phyloP scores from a whole-genome alignment of 768 basidiomycete species.

The Pluteus cervinus region DNA sequence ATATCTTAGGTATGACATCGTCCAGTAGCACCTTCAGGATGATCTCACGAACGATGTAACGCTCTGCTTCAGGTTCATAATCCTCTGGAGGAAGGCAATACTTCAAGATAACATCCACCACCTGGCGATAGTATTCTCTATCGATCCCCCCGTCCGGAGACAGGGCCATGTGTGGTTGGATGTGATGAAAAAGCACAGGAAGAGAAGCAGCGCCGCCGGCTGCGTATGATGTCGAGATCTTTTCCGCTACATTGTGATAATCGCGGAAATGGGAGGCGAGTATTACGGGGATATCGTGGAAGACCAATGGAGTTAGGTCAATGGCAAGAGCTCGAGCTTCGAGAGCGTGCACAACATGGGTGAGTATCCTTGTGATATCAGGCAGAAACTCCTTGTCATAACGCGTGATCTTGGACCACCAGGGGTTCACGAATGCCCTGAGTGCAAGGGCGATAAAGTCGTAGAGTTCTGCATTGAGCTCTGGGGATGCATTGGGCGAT shows the following conservation, averaged over 20 bases:
- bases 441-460: conserved; percentile 77
- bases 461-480: conserved; percentile 66
- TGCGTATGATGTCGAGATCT: conserved; percentile 66
- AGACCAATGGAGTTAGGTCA: conserved; percentile 58
- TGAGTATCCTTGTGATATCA: conserved; percentile 55
- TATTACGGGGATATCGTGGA: conserved; percentile 56
- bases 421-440: conserved; percentile 73
- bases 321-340: conserved; percentile 48
- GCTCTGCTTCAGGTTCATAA: conserved; percentile 70
- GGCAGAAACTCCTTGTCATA: conserved; percentile 82
- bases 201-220: conserved; percentile 56
- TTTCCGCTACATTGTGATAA: conserved; percentile 62
- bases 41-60: conserved; percentile 81
- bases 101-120: conserved; percentile 71
- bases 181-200: conserved; percentile 66
- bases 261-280: conserved; percentile 74
- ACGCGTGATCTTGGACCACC: conserved; percentile 81
- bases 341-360: conserved; percentile 51
- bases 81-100: conserved; percentile 73
- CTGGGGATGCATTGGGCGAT: conserved; percentile 34
- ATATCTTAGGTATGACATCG: conserved; percentile 60
- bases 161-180: conserved; percentile 84
- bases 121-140: conserved; percentile 73
- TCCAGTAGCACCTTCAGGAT: conserved; percentile 71
- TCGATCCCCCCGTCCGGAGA: conserved; percentile 59